Evolutionary conservation across 2,329 filamentous ascomycete species (phyloP).

Genomic region (Kalaharituber pfeilii): DNA sequence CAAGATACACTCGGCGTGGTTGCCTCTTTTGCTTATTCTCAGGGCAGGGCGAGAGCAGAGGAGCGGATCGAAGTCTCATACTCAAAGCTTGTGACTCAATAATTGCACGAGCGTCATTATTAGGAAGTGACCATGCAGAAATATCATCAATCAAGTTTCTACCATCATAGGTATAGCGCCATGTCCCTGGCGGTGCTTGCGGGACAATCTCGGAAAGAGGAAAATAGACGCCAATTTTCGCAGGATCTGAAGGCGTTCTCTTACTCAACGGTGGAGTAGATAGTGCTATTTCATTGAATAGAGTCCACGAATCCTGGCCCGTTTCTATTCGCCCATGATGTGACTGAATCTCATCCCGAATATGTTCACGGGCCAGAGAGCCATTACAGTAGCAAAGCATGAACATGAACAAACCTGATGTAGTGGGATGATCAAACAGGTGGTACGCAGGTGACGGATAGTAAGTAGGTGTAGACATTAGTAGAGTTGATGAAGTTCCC

Average conservation of each 20-base stretch:
- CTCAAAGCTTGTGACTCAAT: slow-evolving; percentile 91
- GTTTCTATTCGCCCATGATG: not conserved
- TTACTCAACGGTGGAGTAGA: slow-evolving; percentile 49
- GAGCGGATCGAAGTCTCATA: slow-evolving; percentile 58
- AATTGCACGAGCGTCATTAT: slow-evolving; percentile 66
- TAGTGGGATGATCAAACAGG: slow-evolving; percentile 96
- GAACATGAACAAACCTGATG: slow-evolving; percentile 88
- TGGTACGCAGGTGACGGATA: slow-evolving; percentile 80
- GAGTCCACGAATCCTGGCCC: slow-evolving; percentile 46
- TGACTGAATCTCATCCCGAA: slow-evolving; percentile 60
- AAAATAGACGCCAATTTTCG: slow-evolving; percentile 87
- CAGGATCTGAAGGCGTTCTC: slow-evolving; percentile 35
- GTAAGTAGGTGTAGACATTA: slow-evolving; percentile 91
- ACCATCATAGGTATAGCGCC: slow-evolving; percentile 52
- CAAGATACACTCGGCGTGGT: slow-evolving; percentile 78
- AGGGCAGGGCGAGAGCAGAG: slow-evolving; percentile 12
- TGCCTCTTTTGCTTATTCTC: slow-evolving; percentile 37
- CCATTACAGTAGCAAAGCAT: slow-evolving; percentile 99
- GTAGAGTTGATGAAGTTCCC: slow-evolving; percentile 88
- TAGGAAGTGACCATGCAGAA: slow-evolving; percentile 39
- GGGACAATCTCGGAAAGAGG: slow-evolving; percentile 90
- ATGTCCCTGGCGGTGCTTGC: slow-evolving; percentile 69
- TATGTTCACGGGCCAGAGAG: slow-evolving; percentile 73
- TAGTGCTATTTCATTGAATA: slow-evolving; percentile 59
- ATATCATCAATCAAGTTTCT: slow-evolving; percentile 30